Percentiles rank a stretch among this genome's conserved stretches.
Evolutionary conservation across 2,329 filamentous ascomycete species (phyloP).

Genomic region (Aureobasidium namibiae): DNA sequence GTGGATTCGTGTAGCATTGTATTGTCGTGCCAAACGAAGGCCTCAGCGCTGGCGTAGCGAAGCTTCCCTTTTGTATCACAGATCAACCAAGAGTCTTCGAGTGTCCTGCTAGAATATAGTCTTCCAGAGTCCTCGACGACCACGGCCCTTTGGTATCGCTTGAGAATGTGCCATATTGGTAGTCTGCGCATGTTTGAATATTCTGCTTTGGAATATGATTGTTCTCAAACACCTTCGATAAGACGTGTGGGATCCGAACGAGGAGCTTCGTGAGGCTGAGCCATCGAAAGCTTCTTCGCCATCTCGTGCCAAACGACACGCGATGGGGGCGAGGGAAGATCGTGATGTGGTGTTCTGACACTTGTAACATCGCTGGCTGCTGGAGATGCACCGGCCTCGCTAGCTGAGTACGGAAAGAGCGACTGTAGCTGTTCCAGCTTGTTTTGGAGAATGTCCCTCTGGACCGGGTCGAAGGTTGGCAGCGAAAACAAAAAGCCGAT

Average conservation of each 20-base stretch:
- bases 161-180: not conserved
- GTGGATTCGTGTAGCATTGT: not conserved
- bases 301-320: conserved; percentile 8
- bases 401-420: conserved; percentile 13
- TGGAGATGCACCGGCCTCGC: conserved; percentile 3
- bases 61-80: not conserved
- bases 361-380: not conserved
- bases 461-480: conserved; percentile 14
- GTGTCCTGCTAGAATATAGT: not conserved
- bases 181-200: not conserved
- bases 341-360: not conserved
- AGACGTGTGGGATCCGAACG: not conserved
- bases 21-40: not conserved
- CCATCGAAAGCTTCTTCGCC: conserved; percentile 12
- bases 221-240: not conserved
- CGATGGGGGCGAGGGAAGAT: conserved; percentile 5
- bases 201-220: not conserved
- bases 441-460: conserved; percentile 15
- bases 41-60: not conserved
- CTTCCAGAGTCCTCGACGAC: not conserved
- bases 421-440: conserved; percentile 16
- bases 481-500: conserved; percentile 16
- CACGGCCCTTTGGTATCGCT: not conserved
- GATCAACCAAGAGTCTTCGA: not conserved
- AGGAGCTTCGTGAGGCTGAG: not conserved